Evolutionary conservation across 177 flowering plant genomes (phyloP).

Genomic region (Vitis hybrid): DNA sequence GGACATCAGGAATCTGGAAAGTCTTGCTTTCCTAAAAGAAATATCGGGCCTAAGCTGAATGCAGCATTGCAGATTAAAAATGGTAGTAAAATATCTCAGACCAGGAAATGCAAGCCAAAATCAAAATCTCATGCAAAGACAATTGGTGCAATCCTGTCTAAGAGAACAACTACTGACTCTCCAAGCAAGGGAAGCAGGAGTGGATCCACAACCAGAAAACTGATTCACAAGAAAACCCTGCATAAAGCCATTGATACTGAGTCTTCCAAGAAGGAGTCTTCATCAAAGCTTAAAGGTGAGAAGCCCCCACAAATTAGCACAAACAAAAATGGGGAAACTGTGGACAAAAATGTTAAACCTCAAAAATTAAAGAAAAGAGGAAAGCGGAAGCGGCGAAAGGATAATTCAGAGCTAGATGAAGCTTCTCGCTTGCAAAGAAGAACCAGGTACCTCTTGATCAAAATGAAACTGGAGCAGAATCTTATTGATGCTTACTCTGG

Average conservation of each 20-base stretch:
- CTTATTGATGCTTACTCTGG: conserved; percentile 94
- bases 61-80: conserved; percentile 24
- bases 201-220: conserved; percentile 18
- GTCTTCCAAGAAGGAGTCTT: conserved; percentile 30
- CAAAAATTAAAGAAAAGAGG: conserved; percentile 36
- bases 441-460: conserved; percentile 79
- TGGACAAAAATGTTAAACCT: conserved; percentile 24
- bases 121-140: conserved; percentile 29
- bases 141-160: conserved; percentile 22
- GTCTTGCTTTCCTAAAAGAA: conserved; percentile 23
- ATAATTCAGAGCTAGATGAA: conserved; percentile 58
- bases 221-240: conserved; percentile 13
- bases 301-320: conserved; percentile 15
- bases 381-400: conserved; percentile 46
- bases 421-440: conserved; percentile 80
- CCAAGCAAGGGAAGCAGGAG: conserved; percentile 18
- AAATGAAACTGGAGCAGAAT: conserved; percentile 92
- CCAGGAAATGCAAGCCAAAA: conserved; percentile 28
- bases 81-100: conserved; percentile 16
- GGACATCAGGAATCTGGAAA: conserved; percentile 15
- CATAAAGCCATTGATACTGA: conserved; percentile 20
- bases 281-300: conserved; percentile 18
- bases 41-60: conserved; percentile 25
- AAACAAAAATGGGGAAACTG: conserved; percentile 24
- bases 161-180: conserved; percentile 22